phyloP scores from a whole-genome alignment of 176 grass and related monocot genomes.

The Oryza glumipatula region DNA sequence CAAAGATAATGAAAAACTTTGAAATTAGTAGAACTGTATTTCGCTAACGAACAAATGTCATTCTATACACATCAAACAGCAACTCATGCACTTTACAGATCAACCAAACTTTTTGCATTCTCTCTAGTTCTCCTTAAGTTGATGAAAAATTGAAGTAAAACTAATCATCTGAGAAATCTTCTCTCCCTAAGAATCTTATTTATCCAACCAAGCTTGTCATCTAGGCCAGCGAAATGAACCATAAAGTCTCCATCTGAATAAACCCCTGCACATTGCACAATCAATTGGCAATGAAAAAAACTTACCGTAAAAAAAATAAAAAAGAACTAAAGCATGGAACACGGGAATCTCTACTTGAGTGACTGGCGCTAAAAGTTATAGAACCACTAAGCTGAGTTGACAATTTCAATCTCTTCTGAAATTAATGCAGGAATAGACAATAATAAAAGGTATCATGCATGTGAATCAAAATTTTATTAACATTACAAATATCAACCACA shows the following conservation, averaged over 20 bases:
- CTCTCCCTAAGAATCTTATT: conserved; percentile 57
- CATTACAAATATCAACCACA: conserved; percentile 2
- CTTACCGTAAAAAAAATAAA: background rate
- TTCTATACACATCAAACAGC: background rate
- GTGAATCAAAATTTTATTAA: background rate
- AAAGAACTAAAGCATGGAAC: background rate
- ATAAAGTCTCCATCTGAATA: conserved; percentile 96
- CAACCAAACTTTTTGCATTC: background rate
- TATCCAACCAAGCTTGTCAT: conserved; percentile 75
- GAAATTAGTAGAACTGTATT: background rate
- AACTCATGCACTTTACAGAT: background rate
- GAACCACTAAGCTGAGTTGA: background rate
- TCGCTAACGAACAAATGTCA: background rate
- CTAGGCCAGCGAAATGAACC: conserved; percentile 83
- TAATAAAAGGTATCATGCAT: background rate
- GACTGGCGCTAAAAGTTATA: background rate
- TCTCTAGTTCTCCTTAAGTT: background rate
- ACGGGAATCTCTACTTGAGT: background rate
- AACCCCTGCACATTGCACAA: conserved; percentile 63
- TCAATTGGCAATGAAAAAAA: background rate
- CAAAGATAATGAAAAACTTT: background rate
- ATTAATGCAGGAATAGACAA: background rate
- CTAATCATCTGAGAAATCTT: conserved; percentile 29
- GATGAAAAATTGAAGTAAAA: background rate
- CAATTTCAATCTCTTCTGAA: background rate